Evolutionary conservation across 1,284 basidiomycete species (phyloP), one percentile per base, ranked within the genome.

Genomic region (Ganoderma multipileum): DNA sequence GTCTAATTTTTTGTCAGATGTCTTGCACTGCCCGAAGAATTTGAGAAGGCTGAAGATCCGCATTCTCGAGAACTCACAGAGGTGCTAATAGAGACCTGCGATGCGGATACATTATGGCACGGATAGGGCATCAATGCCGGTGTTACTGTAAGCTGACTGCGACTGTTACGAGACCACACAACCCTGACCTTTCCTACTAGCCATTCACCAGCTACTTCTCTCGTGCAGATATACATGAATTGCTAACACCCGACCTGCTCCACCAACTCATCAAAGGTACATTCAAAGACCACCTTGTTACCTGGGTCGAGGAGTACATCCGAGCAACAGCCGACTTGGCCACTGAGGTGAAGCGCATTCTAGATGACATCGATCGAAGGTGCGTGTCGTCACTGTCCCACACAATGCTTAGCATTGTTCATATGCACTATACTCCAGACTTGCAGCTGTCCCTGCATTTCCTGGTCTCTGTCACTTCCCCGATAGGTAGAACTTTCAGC

Each of bases 321-420:
- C 9, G 30, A 8, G 14, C n/a, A 1, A 44, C 42, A 6, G 4
- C 69, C 16, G 61, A 33, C 9, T 23, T 39, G 0, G 33, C 23
- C 0, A 8, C 14, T 2, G 41, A 67, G 12, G 61, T 39, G 8
- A 58, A 44, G 8, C 9, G n/a, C 3, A 63, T 68, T 12, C 20
- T 72, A 1, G 71, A 64, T 18, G 65, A 76, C 11, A 66, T 77
- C 18, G 78, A 78, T 58, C 63, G 68, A 6, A 72, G 77, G 55
- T 74, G 3, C 20, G 58, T 28, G 8, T 4, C 4, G 16, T 33
- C 5, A 33, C 38, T n/a, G 5, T 44, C 18, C 5, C 42, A n/a
- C n/a, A 4, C 18, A 42, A 18, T 44, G 18, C 1, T 1, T 16
- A 23, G 9, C 8, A 20, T 38, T 0, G 18, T 16, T 58, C n/a